Conservation (phyloP, 306 rosid genomes). For the Luffa aegyptiaca region DNA sequence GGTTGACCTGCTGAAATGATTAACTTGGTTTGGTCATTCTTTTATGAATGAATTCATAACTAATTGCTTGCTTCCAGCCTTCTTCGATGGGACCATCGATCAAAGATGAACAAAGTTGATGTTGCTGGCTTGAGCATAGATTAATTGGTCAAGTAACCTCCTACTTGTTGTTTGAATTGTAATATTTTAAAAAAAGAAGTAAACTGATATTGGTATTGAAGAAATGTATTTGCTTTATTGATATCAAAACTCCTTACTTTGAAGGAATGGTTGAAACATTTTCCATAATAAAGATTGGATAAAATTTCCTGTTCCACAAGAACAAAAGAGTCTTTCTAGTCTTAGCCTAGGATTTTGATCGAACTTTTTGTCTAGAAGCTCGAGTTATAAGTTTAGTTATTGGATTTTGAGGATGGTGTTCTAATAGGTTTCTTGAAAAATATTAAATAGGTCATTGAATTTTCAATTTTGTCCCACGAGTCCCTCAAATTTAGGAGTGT, state of each 20-base stretch:
- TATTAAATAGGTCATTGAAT: too few relatives aligned
- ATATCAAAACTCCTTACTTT: neutral
- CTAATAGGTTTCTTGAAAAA: too few relatives aligned
- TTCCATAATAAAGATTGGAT: neutral
- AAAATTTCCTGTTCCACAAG: neutral
- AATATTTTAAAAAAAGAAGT: neutral
- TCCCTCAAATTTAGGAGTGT: too few relatives aligned
- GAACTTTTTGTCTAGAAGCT: neutral
- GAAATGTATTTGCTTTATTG: neutral
- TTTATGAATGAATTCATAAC: neutral
- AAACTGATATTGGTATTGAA: neutral
- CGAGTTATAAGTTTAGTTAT: neutral
- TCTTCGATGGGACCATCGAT: neutral
- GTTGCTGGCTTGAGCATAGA: neutral
- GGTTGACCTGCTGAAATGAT: neutral
- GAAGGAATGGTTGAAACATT: neutral
- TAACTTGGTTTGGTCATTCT: conserved; percentile 8
- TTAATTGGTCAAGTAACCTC: neutral
- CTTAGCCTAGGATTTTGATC: neutral
- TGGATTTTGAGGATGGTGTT: neutral
- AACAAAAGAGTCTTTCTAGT: neutral
- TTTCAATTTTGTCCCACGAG: too few relatives aligned
- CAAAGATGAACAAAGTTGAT: neutral
- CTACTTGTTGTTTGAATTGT: neutral
- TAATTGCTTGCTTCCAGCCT: neutral